Conservation (phyloP, 352 stramenopile species). For the Phytopythium ostracodes region DNA sequence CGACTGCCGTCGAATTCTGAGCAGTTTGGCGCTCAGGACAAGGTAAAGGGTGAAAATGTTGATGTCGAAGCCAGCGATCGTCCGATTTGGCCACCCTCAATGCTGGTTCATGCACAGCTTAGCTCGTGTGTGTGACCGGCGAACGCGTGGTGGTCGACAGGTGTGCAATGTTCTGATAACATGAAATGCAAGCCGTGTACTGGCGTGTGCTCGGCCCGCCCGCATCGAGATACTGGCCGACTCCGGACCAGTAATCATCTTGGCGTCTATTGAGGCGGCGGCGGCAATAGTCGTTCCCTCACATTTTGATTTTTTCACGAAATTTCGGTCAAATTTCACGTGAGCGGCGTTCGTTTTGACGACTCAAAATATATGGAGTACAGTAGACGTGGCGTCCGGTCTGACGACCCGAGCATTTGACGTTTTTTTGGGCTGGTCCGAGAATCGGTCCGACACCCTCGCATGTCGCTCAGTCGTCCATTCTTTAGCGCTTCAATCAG, state of each 20-base stretch:
- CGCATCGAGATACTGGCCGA: background rate
- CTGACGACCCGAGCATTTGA: background rate
- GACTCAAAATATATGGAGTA: background rate
- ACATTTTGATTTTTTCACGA: background rate
- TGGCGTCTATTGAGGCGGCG: slow-evolving; percentile 1
- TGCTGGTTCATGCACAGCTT: background rate
- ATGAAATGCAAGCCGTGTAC: background rate
- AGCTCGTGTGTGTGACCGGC: too few relatives aligned
- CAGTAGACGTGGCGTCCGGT: background rate
- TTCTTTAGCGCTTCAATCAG: background rate
- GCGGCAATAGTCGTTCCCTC: background rate
- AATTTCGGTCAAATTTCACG: slow-evolving; percentile 3
- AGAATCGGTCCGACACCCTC: background rate
- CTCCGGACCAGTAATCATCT: background rate
- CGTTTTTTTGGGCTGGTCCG: background rate
- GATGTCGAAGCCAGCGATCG: background rate
- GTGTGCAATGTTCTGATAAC: background rate
- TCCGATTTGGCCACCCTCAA: background rate
- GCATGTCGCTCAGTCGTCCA: background rate
- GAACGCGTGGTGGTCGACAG: too few relatives aligned
- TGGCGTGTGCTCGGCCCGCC: background rate
- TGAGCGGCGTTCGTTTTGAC: background rate
- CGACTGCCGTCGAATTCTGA: background rate
- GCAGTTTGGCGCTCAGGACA: background rate
- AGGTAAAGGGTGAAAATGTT: background rate